Conservation (phyloP, 768 basidiomycete species). For the Xerocomus potaroensis region DNA sequence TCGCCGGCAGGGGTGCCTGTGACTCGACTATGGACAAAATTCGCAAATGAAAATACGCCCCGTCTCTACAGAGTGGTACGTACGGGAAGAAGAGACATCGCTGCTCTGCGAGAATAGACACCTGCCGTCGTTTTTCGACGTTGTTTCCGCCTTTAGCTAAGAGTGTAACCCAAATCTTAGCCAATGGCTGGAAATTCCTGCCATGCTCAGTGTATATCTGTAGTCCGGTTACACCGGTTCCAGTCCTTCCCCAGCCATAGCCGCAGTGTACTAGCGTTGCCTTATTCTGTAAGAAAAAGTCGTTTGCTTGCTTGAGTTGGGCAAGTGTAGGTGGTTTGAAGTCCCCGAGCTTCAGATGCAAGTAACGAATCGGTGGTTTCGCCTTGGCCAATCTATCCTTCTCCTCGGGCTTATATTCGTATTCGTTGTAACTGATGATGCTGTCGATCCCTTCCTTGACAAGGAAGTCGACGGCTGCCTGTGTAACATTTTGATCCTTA, state of each 20-base stretch:
- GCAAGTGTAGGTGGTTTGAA: slow-evolving; percentile 17
- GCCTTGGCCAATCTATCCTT: slow-evolving; percentile 3
- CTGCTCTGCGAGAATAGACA: slow-evolving; percentile 3
- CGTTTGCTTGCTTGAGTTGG: neutral
- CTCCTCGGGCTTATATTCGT: slow-evolving; percentile 8
- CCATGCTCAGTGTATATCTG: neutral
- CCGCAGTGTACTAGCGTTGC: neutral
- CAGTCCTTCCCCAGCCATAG: neutral
- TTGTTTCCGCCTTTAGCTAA: slow-evolving; percentile 1
- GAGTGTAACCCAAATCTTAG: neutral
- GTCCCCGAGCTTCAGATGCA: slow-evolving; percentile 19
- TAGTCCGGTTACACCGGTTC: neutral
- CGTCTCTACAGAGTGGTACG: neutral
- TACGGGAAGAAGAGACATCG: slow-evolving; percentile 5
- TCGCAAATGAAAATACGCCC: neutral
- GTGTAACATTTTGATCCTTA: slow-evolving; percentile 13
- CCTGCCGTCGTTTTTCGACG: slow-evolving; percentile 6
- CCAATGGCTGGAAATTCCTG: neutral
- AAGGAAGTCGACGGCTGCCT: slow-evolving; percentile 14
- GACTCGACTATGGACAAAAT: neutral
- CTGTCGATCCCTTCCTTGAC: slow-evolving; percentile 13
- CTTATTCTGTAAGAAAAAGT: neutral
- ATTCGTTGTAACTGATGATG: slow-evolving; percentile 20
- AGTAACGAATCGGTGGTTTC: slow-evolving; percentile 10
- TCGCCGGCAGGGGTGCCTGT: neutral